phyloP scores from a whole-genome alignment of 2,329 filamentous ascomycete genomes.

The Corynespora cassiicola region DNA sequence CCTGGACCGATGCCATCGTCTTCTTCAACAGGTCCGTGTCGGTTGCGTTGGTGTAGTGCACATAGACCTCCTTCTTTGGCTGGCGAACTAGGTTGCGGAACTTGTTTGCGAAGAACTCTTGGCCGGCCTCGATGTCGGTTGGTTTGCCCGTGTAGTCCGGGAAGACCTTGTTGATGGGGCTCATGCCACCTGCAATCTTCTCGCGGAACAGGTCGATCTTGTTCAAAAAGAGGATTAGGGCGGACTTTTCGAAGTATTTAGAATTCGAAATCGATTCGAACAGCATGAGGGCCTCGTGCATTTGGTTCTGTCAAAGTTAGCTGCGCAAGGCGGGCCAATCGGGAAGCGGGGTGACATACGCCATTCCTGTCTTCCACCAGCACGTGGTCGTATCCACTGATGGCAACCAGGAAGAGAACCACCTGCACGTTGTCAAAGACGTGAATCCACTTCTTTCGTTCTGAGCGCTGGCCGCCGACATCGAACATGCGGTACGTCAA shows the following conservation, averaged over 20 bases:
- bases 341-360: constrained; percentile 62
- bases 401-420: constrained; percentile 89
- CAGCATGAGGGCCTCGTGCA: constrained; percentile 61
- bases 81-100: constrained; percentile 58
- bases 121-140: constrained; percentile 55
- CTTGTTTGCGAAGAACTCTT: constrained; percentile 59
- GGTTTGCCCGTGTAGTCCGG: constrained; percentile 55
- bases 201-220: constrained; percentile 61
- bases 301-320: constrained; percentile 54
- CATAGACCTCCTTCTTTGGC: constrained; percentile 58
- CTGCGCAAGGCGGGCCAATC: constrained; percentile 3
- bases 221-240: constrained; percentile 61
- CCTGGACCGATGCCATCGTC: constrained; percentile 60
- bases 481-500: constrained; percentile 98
- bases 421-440: constrained; percentile 95
- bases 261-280: constrained; percentile 61
- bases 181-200: constrained; percentile 54
- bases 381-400: constrained; percentile 96
- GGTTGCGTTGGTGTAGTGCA: constrained; percentile 60
- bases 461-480: constrained; percentile 88
- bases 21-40: constrained; percentile 64
- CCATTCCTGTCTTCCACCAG: constrained; percentile 96
- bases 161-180: constrained; percentile 57
- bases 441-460: constrained; percentile 97
- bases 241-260: constrained; percentile 59